Evolutionary conservation across 805 yeast genomes (phyloP), one percentile per base, ranked within the genome.

Genomic region (Ogataea methylovora): DNA sequence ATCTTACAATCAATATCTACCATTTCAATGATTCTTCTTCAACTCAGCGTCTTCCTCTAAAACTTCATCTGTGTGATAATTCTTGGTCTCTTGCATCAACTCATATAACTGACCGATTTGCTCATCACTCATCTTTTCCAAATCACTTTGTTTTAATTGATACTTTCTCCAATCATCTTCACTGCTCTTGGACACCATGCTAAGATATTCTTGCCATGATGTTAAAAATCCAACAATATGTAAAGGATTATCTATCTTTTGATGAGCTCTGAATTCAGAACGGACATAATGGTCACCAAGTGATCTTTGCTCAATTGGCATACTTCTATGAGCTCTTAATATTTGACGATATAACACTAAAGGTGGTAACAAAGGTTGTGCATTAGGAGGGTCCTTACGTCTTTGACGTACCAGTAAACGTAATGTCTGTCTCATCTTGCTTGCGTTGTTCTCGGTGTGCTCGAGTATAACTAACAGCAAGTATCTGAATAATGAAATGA

Each of bases 171-270:
- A 83, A 31, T 65, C 63, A 10, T 74, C 82, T 24, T 70, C 74
- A 20, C 74, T 70, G 39, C 44, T 56, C 27, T 40, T 40, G 16
- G 31, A 30, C 17, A 84, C 70, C 54, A 64, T 61, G 10, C 67
- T 61, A 40, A 83, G 65, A 48, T 84, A 84, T 41, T 81, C 90
- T 57, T 92, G 98, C 99, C 99, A 92, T 40, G 85, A 80, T 1
- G 94, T 76, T 41, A 92, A 66, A 48, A 92, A 92, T 9, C 97
- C 98, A 9, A 92, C 87, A 23, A 92, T 86, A 51, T 90, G 94
- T 17, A 86, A 67, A 3, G 99, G 97, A 55, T 92, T 87, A 44
- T 86, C 95, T 6, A 81, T 71, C 31, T 65, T 58, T 39, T 77
- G 73, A 60, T 92, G 98, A 6, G 88, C 80, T 48, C 78, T 76